Evolutionary conservation across 371 early-diverging fungal species (phyloP), one percentile per base, ranked within the genome.

Genomic region (Mortierella sp.): DNA sequence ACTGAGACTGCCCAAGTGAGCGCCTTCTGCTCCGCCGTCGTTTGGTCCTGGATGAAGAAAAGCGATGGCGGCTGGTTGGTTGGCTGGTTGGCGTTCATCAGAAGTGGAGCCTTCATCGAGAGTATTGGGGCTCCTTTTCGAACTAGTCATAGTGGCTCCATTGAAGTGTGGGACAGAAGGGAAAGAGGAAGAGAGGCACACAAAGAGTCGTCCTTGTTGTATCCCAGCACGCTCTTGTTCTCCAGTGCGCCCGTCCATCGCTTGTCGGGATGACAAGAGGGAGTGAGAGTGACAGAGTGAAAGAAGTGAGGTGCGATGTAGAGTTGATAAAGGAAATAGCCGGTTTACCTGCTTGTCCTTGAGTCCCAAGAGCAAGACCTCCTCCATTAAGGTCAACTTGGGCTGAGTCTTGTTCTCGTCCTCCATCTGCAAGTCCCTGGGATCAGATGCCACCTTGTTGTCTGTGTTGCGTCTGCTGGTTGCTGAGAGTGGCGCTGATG

Each of bases 331-430:
- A 11, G 48, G 48, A 34, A 34, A 26, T 16, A 16, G 21, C 6
- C 6, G 31, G 14, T 69, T 79, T 89, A 95, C 97, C 92, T 97
- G 96, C 80, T 94, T 94, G 87, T 98, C 99, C 88, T 98, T 98
- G 64, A 98, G 90, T 13, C 98, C 99, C 72, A 98, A 87, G 75
- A 98, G 90, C 74, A 98, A 88, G 14, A 98, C 94, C 81, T 98
- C 98, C 83, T 98, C 99, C 94, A 98, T 93, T 28, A 98, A 87
- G 5, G 98, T 98, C 61, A 98, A 88, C 87, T 90, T 88, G 9
- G 96, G 96, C 57, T 90, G 90, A 43, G 90, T 89, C 82, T 93
- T 94, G 67, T 90, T 89, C 78, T 95, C 91, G 77, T 93, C 92
- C 71, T 91, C 87, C 86, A 86, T 86, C 72, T 86, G 86, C 72